phyloP scores from a whole-genome alignment of 176 grass and related monocot genomes.

The Musa acuminata region DNA sequence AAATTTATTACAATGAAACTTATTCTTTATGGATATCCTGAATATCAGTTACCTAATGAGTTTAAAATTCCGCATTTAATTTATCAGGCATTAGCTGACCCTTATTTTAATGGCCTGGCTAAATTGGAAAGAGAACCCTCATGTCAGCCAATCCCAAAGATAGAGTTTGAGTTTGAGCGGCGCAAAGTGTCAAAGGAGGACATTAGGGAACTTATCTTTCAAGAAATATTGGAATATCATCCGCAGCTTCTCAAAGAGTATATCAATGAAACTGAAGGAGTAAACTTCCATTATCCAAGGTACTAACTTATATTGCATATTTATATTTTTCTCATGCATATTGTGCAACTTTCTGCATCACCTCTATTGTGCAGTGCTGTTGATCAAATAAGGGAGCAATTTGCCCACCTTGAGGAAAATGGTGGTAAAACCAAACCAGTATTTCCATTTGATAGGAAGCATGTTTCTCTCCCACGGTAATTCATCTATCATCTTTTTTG shows the following conservation, averaged over 20 bases:
- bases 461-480: constrained; percentile 51
- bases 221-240: constrained; percentile 19
- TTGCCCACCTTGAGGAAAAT: constrained; percentile 45
- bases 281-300: constrained; percentile 21
- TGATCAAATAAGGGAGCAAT: constrained; percentile 43
- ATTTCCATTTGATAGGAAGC: constrained; percentile 36
- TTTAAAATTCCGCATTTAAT: neutral
- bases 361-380: constrained; percentile 20
- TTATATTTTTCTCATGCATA: neutral
- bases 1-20: neutral
- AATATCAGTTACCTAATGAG: neutral
- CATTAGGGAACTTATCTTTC: constrained; percentile 19
- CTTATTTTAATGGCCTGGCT: constrained; percentile 12
- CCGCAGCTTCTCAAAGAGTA: constrained; percentile 19
- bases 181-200: constrained; percentile 17
- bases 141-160: constrained; percentile 14
- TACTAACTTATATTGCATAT: neutral
- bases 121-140: constrained; percentile 20
- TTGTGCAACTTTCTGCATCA: neutral
- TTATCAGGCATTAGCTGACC: constrained; percentile 18
- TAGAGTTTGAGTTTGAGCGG: constrained; percentile 23
- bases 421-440: constrained; percentile 18
- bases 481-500: neutral
- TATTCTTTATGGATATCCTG: neutral
- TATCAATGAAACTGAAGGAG: constrained; percentile 1